A percentile compares a stretch with the other conserved stretches of the same genome.
Evolutionary conservation across 2,329 filamentous ascomycete genomes (phyloP).

Genomic region (Microsporum ferrugineum): DNA sequence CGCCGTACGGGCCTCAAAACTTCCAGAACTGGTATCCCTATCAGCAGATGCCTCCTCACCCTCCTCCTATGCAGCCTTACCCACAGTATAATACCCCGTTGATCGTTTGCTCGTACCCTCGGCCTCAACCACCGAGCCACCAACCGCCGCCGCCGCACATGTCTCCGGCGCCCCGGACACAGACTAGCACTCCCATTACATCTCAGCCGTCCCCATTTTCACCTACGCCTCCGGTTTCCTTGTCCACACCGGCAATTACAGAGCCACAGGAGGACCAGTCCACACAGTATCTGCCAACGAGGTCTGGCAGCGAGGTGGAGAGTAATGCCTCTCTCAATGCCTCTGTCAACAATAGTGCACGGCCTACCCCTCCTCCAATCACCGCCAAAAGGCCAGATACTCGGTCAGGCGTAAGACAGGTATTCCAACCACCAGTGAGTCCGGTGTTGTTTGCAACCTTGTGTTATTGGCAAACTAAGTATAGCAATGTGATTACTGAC

Average conservation of each 20-base stretch:
- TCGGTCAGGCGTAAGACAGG: constrained; percentile 13
- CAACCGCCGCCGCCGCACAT: constrained; percentile 22
- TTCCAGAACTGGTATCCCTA: constrained; percentile 37
- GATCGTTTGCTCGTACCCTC: constrained; percentile 35
- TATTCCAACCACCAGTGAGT: constrained; percentile 19
- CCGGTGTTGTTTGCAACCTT: constrained; percentile 17
- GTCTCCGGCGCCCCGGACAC: constrained; percentile 18
- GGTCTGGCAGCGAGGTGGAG: not conserved
- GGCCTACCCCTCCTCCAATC: constrained; percentile 11
- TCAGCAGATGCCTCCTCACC: constrained; percentile 30
- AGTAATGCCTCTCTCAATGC: constrained; percentile 25
- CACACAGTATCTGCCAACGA: constrained; percentile 15
- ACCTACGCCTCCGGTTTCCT: constrained; percentile 23
- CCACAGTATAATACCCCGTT: constrained; percentile 33
- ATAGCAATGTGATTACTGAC: constrained; percentile 13
- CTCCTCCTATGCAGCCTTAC: constrained; percentile 30
- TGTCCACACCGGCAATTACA: constrained; percentile 20
- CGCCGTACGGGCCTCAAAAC: constrained; percentile 36
- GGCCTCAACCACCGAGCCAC: constrained; percentile 31
- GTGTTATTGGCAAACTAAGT: not conserved
- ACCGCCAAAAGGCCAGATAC: constrained; percentile 16
- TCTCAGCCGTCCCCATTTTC: constrained; percentile 24
- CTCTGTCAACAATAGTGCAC: constrained; percentile 13
- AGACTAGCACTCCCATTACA: constrained; percentile 22
- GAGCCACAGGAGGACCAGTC: constrained; percentile 23